Percentiles rank a stretch among this genome's conserved stretches.
phyloP scores from a whole-genome alignment of 2,329 filamentous ascomycete species.

The Scleromitrula shiraiana region DNA sequence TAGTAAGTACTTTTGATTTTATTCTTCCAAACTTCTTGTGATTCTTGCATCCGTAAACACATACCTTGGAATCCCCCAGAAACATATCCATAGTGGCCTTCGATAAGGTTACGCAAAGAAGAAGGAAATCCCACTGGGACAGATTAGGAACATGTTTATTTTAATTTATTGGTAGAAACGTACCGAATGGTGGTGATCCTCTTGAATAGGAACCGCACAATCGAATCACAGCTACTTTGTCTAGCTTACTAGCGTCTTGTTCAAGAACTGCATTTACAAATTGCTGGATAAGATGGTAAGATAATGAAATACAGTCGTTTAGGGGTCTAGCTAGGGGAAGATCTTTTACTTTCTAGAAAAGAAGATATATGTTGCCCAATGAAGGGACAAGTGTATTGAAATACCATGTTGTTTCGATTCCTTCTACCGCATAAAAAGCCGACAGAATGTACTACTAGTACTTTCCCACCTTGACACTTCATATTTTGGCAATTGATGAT shows the following conservation, averaged over 20 bases:
- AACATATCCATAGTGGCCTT: constrained; percentile 41
- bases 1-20: constrained; percentile 1
- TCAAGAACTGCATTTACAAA: constrained; percentile 45
- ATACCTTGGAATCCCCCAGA: constrained; percentile 32
- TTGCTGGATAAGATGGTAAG: too few relatives aligned
- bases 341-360: too few relatives aligned
- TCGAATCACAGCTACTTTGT: constrained; percentile 44
- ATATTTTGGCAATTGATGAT: too few relatives aligned
- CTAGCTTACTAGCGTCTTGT: constrained; percentile 40
- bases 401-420: not conserved
- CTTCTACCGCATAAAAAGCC: too few relatives aligned
- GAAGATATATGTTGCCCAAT: too few relatives aligned
- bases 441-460: too few relatives aligned
- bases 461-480: too few relatives aligned
- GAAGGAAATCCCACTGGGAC: constrained; percentile 37
- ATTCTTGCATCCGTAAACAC: not conserved
- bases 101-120: constrained; percentile 37
- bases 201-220: constrained; percentile 40
- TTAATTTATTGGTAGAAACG: not conserved
- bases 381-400: too few relatives aligned
- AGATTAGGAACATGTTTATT: not conserved
- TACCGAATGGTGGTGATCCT: constrained; percentile 39
- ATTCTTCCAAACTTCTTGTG: not conserved
- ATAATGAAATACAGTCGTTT: too few relatives aligned
- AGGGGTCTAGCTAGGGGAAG: too few relatives aligned